Evolutionary conservation across 2,329 filamentous ascomycete genomes (phyloP), one percentile per base, ranked within the genome.

Genomic region (Fusarium begoniae): DNA sequence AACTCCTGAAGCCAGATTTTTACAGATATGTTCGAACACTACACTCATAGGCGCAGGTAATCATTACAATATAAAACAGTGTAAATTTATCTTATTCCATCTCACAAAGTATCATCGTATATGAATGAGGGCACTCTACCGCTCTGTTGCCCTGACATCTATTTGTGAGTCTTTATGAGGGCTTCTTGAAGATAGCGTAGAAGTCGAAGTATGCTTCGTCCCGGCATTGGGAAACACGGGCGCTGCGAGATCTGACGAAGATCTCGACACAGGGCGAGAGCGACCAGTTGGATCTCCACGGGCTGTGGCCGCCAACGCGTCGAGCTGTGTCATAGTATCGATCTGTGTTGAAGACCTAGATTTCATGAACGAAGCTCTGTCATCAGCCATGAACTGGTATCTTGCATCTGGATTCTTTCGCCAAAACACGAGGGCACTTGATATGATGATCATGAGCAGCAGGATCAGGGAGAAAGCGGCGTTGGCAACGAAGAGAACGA

Each of bases 331-430:
- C 17, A 92, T 93, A 22, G 87, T 84, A 38, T 84, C 89, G 60
- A 98, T 86, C 79, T 95, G 92, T 8, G 93, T 93, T 13, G 67
- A 70, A 10, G 67, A 70, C 82, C 96, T 93, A 20, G 95, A 98
- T 86, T 98, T 98, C 91, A 98, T 98, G 85, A 98, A 98, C 9
- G 95, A 98, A 57, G 94, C 94, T 77, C 96, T 92, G 82, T 98
- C 96, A 79, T 98, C 96, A 62, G 93, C 92, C 95, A 98, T 98
- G 78, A 94, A 94, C 83, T 97, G 94, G 83, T 98, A 98, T 67
- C 95, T 92, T 48, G 93, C 94, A 81, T 98, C 95, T n/a, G 95
- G 96, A 83, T 98, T 97, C 88, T 97, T 97, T 69, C 94, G 94
- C 81, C 94, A 90, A 79, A 98, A 90, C 51, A 94, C 93, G 73